Conservation (phyloP, 768 basidiomycete genomes). For the Collybia sordida region DNA sequence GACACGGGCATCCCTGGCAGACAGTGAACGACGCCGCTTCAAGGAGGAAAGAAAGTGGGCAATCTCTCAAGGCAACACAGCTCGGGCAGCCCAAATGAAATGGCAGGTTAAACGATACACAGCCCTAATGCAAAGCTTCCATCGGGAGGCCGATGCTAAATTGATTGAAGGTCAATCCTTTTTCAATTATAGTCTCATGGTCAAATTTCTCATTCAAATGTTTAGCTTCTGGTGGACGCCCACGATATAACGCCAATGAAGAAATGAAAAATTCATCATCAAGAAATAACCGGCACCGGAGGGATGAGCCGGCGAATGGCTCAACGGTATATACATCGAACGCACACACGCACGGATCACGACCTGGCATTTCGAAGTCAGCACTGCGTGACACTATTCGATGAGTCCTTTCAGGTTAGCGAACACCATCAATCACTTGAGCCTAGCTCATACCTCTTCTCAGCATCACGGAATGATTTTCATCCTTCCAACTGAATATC, state of each 20-base stretch:
- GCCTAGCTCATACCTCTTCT: not conserved
- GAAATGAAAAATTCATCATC: constrained; percentile 20
- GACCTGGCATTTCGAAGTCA: constrained; percentile 23
- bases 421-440: too few relatives aligned
- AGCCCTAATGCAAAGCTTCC: constrained; percentile 78
- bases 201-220: not conserved
- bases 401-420: constrained; percentile 15
- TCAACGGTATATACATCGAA: not conserved
- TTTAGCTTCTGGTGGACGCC: constrained; percentile 13
- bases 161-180: constrained; percentile 56
- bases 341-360: constrained; percentile 12
- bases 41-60: constrained; percentile 91
- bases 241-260: constrained; percentile 19
- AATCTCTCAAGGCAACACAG: constrained; percentile 69
- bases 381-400: constrained; percentile 32
- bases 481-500: not conserved
- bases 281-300: constrained; percentile 11
- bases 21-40: constrained; percentile 78
- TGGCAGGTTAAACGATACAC: constrained; percentile 85
- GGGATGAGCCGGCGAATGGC: constrained; percentile 14
- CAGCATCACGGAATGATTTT: not conserved
- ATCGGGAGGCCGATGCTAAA: constrained; percentile 72
- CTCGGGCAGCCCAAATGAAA: constrained; percentile 75
- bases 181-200: not conserved
- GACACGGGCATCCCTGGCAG: constrained; percentile 77